These are phyloP conservation scores for Fusarium tjaetaba DNA, from an alignment of 2,329 filamentous ascomycete species.

Conservation along the genomic window DNA sequence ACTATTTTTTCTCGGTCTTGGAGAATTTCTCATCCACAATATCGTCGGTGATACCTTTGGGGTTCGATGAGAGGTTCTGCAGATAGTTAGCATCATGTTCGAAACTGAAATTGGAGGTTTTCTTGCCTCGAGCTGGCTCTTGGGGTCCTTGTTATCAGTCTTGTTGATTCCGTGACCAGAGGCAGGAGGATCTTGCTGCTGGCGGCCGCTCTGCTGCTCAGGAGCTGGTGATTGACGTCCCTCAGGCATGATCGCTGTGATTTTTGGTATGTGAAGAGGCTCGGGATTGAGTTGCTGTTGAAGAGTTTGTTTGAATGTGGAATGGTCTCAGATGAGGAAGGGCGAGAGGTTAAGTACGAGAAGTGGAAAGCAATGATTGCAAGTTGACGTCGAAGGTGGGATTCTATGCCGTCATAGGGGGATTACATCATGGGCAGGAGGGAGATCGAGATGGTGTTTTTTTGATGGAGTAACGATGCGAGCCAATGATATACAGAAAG, in stretches of 20 bases:
- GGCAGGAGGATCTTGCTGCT: slow-evolving; percentile 68
- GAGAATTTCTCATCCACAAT: slow-evolving; percentile 68
- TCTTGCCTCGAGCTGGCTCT: slow-evolving; percentile 62
- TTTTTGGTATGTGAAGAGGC: slow-evolving; percentile 1
- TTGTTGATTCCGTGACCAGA: slow-evolving; percentile 67
- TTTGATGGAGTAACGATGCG: neutral
- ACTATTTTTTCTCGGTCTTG: slow-evolving; percentile 53
- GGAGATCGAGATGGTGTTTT: slow-evolving; percentile 32
- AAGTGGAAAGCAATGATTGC: slow-evolving; percentile 23
- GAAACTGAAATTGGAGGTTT: neutral
- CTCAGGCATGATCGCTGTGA: slow-evolving; percentile 69
- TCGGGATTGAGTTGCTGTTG: neutral
- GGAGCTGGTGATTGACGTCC: slow-evolving; percentile 84
- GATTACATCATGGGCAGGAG: slow-evolving; percentile 40
- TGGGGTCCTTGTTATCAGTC: slow-evolving; percentile 56
- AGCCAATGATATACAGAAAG: neutral
- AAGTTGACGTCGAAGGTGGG: slow-evolving; percentile 39
- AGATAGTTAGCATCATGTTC: neutral
- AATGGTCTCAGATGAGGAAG: neutral
- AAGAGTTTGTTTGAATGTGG: neutral
- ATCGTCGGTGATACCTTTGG: slow-evolving; percentile 70
- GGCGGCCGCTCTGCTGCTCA: slow-evolving; percentile 71
- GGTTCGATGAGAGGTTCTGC: slow-evolving; percentile 71
- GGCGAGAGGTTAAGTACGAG: slow-evolving; percentile 14
- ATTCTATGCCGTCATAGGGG: slow-evolving; percentile 42